Base-by-base conservation (phyloP, 306 rosid genomes). In the Rosa lucieae region DNA sequence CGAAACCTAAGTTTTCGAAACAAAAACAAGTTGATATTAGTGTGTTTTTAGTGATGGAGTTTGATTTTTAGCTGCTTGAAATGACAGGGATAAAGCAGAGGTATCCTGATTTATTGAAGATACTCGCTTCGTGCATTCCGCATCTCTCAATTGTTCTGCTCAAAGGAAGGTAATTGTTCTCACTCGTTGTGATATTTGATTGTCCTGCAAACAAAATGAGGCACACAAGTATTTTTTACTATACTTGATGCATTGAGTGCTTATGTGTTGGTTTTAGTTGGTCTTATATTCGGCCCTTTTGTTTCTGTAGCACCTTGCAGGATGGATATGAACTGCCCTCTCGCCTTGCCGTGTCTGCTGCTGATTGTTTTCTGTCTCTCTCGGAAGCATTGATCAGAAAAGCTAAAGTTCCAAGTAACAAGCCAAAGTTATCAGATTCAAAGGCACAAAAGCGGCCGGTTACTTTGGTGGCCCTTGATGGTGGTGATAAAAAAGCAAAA, bases 321-420 rank as follows among this genome's bases (percentile, higher is more conserved):
- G 97, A 87, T 79, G 97, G 97, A 72, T 92, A 86, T 87, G 97
- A 94, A 85, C 82, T 94, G 75, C 99, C 99, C 52, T 87, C 99
- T 70, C 97, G 99, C 78, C 97, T 94, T 67, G 88, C 92, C 26
- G 89, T 92, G 73, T 89, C 91, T 63, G 97, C 97, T 5, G 93
- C 95, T 63, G 99, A 94, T 86, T 92, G 99, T 83, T 69, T 92
- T 70, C 74, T 92, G 83, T 73, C 90, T 80, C 82, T 92, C 76
- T 85, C 97, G 8, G 90, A 86, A 80, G 90, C 94, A 39, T 74
- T 92, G 62, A 83, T 90, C 14, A 89, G 79, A 77, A 76, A 74
- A 63, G 61, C 84, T 7, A 85, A 79, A 72, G 82, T 82, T 86
- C 83, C 82, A 49, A 80, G 76, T 70, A 85, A 78, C 67, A 89